Evolutionary conservation across 2,329 filamentous ascomycete genomes (phyloP).

Genomic region (Knufia fluminis): DNA sequence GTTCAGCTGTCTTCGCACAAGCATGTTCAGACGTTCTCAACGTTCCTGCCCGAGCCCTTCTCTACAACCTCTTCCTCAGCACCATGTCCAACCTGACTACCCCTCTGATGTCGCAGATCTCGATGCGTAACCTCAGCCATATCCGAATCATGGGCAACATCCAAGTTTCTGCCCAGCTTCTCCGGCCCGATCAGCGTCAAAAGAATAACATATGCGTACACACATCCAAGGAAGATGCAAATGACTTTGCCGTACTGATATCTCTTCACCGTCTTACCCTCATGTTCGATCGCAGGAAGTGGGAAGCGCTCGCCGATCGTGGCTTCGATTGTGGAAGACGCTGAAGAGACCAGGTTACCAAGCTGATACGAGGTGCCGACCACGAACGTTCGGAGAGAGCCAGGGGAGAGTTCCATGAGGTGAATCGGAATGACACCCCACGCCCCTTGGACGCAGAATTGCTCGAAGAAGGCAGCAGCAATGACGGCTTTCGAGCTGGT

Average conservation of each 20-base stretch:
- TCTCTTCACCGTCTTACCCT: conserved; percentile 35
- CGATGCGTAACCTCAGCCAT: conserved; percentile 31
- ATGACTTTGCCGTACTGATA: conserved; percentile 78
- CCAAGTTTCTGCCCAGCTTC: conserved; percentile 37
- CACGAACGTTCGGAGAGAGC: conserved; percentile 52
- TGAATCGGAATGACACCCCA: conserved; percentile 68
- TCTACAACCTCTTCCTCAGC: conserved; percentile 13
- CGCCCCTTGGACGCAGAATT: conserved; percentile 68
- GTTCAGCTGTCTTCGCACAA: no score
- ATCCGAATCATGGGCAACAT: conserved; percentile 40
- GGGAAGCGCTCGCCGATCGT: conserved; percentile 68
- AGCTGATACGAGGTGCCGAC: conserved; percentile 57
- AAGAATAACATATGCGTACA: conserved; percentile 56
- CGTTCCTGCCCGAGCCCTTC: conserved; percentile 14
- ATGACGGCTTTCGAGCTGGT: conserved; percentile 54
- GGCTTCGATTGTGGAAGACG: conserved; percentile 65
- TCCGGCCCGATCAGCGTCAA: conserved; percentile 41
- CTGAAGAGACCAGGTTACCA: conserved; percentile 52
- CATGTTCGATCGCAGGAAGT: conserved; percentile 42
- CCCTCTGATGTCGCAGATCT: conserved; percentile 14
- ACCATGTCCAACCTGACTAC: conserved; percentile 8
- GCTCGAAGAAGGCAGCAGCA: conserved; percentile 74
- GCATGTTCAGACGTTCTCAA: conserved; percentile 11
- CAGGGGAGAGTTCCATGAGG: conserved; percentile 55
- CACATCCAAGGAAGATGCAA: conserved; percentile 82